Evolutionary conservation across 140 eudicot species (phyloP).

Genomic region (Flaveria floridana): DNA sequence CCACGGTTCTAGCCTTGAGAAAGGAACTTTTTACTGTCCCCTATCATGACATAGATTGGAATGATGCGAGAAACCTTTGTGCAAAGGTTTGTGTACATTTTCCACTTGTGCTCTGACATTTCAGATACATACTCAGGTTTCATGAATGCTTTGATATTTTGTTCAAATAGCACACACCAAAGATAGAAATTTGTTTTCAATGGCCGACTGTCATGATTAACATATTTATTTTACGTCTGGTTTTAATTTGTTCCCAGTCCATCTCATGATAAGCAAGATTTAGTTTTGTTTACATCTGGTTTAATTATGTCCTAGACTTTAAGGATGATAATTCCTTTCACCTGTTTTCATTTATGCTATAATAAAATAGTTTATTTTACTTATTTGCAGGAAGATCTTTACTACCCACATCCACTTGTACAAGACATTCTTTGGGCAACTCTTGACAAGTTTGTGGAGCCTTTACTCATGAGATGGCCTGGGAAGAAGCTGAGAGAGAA

Average conservation of each 20-base stretch:
- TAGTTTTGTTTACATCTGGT: constrained; percentile 15
- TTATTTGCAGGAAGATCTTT: constrained; percentile 85
- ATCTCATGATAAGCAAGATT: not conserved
- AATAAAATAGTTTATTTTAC: not conserved
- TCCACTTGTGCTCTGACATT: constrained; percentile 8
- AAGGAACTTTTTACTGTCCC: constrained; percentile 75
- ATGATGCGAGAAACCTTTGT: constrained; percentile 79
- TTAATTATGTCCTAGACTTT: constrained; percentile 5
- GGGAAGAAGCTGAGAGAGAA: constrained; percentile 82
- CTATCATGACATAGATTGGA: constrained; percentile 87
- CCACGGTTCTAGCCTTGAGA: constrained; percentile 75
- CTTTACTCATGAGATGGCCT: constrained; percentile 84
- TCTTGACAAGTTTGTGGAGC: constrained; percentile 77
- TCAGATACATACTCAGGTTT: constrained; percentile 19
- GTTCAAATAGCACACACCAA: constrained; percentile 5
- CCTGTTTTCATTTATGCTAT: constrained; percentile 6
- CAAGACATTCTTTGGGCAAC: constrained; percentile 91
- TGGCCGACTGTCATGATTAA: constrained; percentile 15
- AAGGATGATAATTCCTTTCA: constrained; percentile 16
- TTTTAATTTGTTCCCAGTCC: not conserved
- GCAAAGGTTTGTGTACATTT: constrained; percentile 64
- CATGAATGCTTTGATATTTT: constrained; percentile 19
- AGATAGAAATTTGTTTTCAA: not conserved
- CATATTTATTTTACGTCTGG: not conserved
- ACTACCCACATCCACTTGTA: constrained; percentile 84